Percentiles rank a stretch among this genome's conserved stretches.
These are phyloP conservation scores for Claviceps monticola DNA, from an alignment of 2,329 filamentous ascomycete genomes.

Conservation along the genomic window DNA sequence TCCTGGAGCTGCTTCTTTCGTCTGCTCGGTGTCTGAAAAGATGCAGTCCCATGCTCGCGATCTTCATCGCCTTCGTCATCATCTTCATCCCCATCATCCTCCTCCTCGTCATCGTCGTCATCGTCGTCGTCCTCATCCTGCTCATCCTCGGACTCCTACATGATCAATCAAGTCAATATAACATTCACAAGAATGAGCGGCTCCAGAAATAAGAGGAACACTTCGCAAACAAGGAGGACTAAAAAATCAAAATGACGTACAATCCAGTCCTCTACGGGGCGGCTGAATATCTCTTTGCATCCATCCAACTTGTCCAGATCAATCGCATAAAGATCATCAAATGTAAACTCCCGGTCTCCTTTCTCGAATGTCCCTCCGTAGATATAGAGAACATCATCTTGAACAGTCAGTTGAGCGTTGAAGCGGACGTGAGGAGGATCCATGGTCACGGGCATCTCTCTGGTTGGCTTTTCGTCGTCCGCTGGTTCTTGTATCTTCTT, in stretches of 20 bases:
- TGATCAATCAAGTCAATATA: background rate
- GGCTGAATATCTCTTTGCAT: constrained; percentile 78
- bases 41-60: constrained; percentile 28
- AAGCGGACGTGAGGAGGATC: constrained; percentile 85
- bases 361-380: constrained; percentile 95
- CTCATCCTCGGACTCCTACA: constrained; percentile 43
- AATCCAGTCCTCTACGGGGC: constrained; percentile 73
- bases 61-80: constrained; percentile 37
- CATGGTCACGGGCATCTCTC: constrained; percentile 53
- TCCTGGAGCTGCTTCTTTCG: constrained; percentile 43
- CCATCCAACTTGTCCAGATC: constrained; percentile 93
- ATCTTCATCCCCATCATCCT: constrained; percentile 48
- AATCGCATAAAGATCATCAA: constrained; percentile 86
- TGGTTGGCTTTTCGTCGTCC: constrained; percentile 42
- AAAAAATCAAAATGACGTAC: constrained; percentile 25
- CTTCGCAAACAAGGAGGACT: constrained; percentile 2
- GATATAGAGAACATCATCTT: constrained; percentile 85
- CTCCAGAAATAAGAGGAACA: background rate
- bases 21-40: constrained; percentile 36
- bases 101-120: constrained; percentile 2
- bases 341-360: constrained; percentile 86
- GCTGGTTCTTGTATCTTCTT: constrained; percentile 37
- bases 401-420: constrained; percentile 79
- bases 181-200: background rate
- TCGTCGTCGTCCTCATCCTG: constrained; percentile 25